Evolutionary conservation across 2,329 filamentous ascomycete genomes (phyloP).

Genomic region (Aspergillus neoniger): DNA sequence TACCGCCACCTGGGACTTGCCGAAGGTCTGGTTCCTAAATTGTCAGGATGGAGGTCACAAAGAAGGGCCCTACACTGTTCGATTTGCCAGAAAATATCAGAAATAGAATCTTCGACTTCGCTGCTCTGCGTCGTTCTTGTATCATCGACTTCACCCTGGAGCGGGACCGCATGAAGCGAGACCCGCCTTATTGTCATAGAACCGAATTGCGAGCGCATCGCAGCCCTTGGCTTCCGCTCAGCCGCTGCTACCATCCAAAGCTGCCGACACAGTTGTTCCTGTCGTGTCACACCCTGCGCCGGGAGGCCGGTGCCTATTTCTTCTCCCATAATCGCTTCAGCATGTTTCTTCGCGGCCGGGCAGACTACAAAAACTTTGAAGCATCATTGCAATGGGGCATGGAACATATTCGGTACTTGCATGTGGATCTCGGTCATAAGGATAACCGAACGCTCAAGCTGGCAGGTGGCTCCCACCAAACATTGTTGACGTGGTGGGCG

Average conservation of each 20-base stretch:
- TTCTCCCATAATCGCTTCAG: slow-evolving; percentile 22
- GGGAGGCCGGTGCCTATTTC: slow-evolving; percentile 21
- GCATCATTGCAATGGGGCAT: slow-evolving; percentile 16
- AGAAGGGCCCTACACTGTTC: slow-evolving; percentile 15
- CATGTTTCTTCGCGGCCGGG: slow-evolving; percentile 13
- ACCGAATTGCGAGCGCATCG: slow-evolving; percentile 10
- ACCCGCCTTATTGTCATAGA: neutral
- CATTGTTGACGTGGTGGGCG: slow-evolving; percentile 21
- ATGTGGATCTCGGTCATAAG: slow-evolving; percentile 23
- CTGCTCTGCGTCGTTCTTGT: slow-evolving; percentile 25
- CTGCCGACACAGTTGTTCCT: slow-evolving; percentile 21
- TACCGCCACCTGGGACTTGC: neutral
- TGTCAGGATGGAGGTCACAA: neutral
- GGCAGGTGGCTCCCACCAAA: slow-evolving; percentile 15
- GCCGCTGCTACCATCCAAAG: slow-evolving; percentile 21
- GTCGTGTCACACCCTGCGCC: slow-evolving; percentile 17
- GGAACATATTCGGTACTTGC: slow-evolving; percentile 18
- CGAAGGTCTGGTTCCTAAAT: too few relatives aligned
- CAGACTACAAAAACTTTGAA: slow-evolving; percentile 21
- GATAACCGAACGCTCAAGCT: slow-evolving; percentile 24
- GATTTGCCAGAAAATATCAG: slow-evolving; percentile 24
- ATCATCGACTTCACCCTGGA: slow-evolving; percentile 22
- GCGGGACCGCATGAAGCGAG: slow-evolving; percentile 9
- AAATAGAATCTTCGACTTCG: slow-evolving; percentile 25
- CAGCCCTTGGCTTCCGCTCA: slow-evolving; percentile 2